These are phyloP conservation scores for Triangularia verruculosa DNA, from an alignment of 2,329 filamentous ascomycete genomes.

Conservation along the genomic window DNA sequence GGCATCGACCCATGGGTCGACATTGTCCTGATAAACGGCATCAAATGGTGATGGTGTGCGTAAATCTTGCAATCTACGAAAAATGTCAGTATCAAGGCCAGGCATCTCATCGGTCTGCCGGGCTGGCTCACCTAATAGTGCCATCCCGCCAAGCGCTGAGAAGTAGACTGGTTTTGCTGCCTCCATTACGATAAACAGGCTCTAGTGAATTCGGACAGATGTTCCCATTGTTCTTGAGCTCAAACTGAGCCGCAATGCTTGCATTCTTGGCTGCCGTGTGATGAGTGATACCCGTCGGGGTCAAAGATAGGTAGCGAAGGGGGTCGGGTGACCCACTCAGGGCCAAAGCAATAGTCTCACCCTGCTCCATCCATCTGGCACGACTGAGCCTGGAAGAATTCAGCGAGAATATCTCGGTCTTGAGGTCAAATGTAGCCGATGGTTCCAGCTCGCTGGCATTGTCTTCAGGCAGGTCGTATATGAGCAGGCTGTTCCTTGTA, in stretches of 20 bases:
- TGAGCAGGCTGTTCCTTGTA: constrained; percentile 34
- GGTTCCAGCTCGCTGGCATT: constrained; percentile 19
- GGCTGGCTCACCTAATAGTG: constrained; percentile 38
- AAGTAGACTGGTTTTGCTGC: constrained; percentile 40
- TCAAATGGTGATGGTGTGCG: constrained; percentile 48
- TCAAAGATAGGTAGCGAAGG: constrained; percentile 45
- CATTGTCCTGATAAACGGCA: constrained; percentile 51
- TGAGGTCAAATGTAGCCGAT: constrained; percentile 25
- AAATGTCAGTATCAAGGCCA: not conserved
- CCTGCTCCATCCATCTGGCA: constrained; percentile 46
- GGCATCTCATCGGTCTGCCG: not conserved
- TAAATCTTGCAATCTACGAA: constrained; percentile 44
- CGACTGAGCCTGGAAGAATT: constrained; percentile 26
- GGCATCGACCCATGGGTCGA: constrained; percentile 45
- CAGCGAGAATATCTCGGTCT: constrained; percentile 12
- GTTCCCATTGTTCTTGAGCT: constrained; percentile 30
- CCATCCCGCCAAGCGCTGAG: constrained; percentile 55
- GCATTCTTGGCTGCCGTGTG: constrained; percentile 36
- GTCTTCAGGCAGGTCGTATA: constrained; percentile 33
- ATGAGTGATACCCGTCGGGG: constrained; percentile 44
- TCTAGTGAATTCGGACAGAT: constrained; percentile 44
- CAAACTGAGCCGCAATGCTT: constrained; percentile 28
- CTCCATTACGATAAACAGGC: constrained; percentile 38
- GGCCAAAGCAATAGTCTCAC: constrained; percentile 45
- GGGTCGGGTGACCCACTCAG: constrained; percentile 42